phyloP scores from a whole-genome alignment of 2,329 filamentous ascomycete genomes.

The Hortaea sp. region DNA sequence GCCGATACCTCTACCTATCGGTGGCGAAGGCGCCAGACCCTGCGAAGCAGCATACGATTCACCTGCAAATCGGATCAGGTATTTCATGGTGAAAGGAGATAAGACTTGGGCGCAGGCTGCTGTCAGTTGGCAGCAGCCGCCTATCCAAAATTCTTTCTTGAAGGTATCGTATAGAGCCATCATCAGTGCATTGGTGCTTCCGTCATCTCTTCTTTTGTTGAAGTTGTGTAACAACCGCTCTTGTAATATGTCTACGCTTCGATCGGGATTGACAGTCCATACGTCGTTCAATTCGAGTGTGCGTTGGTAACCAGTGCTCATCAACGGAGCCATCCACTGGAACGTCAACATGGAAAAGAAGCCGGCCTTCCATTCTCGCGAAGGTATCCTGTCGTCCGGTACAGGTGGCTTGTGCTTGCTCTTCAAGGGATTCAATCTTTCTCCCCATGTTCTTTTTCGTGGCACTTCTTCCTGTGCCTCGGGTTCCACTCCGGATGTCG shows the following conservation, averaged over 20 bases:
- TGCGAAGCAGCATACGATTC: slow-evolving; percentile 61
- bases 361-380: slow-evolving; percentile 60
- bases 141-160: slow-evolving; percentile 72
- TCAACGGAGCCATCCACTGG: slow-evolving; percentile 82
- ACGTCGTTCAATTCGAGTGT: slow-evolving; percentile 76
- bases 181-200: slow-evolving; percentile 62
- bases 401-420: slow-evolving; percentile 44
- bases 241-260: slow-evolving; percentile 62
- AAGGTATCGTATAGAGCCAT: slow-evolving; percentile 82
- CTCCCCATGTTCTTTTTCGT: slow-evolving; percentile 52
- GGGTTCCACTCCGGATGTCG: slow-evolving; percentile 11
- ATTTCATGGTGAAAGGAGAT: slow-evolving; percentile 75
- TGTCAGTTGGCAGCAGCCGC: slow-evolving; percentile 64
- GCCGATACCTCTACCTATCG: slow-evolving; percentile 67
- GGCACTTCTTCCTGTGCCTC: slow-evolving; percentile 12
- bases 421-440: slow-evolving; percentile 41
- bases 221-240: slow-evolving; percentile 58
- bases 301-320: slow-evolving; percentile 77
- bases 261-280: slow-evolving; percentile 75
- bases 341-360: slow-evolving; percentile 72
- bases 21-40: slow-evolving; percentile 46
- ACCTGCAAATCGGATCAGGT: slow-evolving; percentile 74
- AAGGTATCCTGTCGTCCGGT: slow-evolving; percentile 44
- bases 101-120: slow-evolving; percentile 67
- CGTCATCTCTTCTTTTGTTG: slow-evolving; percentile 49